Evolutionary conservation across 75 land plant genomes (phyloP), one percentile per base, ranked within the genome.

Genomic region (Pinus taeda): DNA sequence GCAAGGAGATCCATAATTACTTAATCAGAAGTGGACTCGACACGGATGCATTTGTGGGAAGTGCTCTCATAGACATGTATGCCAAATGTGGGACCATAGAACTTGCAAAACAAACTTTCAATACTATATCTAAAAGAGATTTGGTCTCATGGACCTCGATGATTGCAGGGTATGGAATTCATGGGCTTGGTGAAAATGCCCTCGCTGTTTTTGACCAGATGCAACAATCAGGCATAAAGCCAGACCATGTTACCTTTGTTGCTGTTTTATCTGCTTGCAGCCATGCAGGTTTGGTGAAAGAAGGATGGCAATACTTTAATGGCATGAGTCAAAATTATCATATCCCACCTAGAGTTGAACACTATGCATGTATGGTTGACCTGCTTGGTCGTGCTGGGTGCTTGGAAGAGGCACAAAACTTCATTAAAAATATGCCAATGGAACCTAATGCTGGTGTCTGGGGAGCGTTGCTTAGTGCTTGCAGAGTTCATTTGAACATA

Each of bases 351-450:
- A 71, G 75, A 6, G 24, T 53, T 17, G 88, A 85, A 20, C 92
- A 88, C 49, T 81, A 77, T 75, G 81, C 83, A 13, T 85, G 88
- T 73, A 79, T 88, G 73, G 86, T 90, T 59, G 92, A 90, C 74
- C 85, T 88, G 58, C 72, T 88, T 55, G 85, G 90, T 53, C 85
- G 90, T 45, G 79, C 85, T 59, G 90, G 90, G 57, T 81, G 74
- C 67, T 67, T 90, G 36, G 79, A 82, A 13, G 80, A 73, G 24
- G 90, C 92, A 24, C 81, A 77, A 24, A 21, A n/a, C 56, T 59
- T 88, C 22, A 33, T 33, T 33, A 33, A 33, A 33, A 33, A 33
- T 0, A 33, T 33, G 33, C 33, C 33, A 33, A 33, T 33, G 33
- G 33, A 33, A 33, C 33, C 33, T 33, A 33, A 33, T 33, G 2